A percentile compares a stretch with the other conserved stretches of the same genome.
Evolutionary conservation across 768 basidiomycete species (phyloP).

Genomic region (Fomitopsis pulvina): DNA sequence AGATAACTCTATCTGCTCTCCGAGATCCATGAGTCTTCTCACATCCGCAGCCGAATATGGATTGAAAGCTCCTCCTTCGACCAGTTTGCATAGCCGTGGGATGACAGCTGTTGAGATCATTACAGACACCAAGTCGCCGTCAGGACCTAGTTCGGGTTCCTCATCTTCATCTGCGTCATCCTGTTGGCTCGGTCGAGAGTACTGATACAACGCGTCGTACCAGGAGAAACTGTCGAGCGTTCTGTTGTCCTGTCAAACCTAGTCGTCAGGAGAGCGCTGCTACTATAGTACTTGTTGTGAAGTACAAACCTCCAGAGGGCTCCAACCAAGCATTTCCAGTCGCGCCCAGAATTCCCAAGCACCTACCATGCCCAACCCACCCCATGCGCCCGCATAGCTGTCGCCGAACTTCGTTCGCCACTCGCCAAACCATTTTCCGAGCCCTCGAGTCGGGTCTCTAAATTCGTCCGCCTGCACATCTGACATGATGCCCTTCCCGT

Average conservation of each 20-base stretch:
- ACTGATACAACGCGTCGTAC: slow-evolving; percentile 74
- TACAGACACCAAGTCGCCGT: slow-evolving; percentile 81
- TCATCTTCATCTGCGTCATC: slow-evolving; percentile 34
- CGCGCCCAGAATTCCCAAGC: slow-evolving; percentile 97
- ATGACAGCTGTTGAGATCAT: slow-evolving; percentile 84
- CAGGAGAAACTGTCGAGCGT: slow-evolving; percentile 78
- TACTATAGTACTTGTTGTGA: neutral
- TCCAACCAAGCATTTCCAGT: slow-evolving; percentile 82
- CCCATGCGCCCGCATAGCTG: slow-evolving; percentile 84
- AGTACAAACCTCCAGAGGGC: slow-evolving; percentile 66
- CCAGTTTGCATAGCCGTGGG: slow-evolving; percentile 62
- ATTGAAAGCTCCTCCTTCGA: slow-evolving; percentile 80
- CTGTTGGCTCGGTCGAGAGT: slow-evolving; percentile 46
- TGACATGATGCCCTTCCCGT: slow-evolving; percentile 53
- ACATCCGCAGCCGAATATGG: slow-evolving; percentile 67
- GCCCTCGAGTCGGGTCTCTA: slow-evolving; percentile 66
- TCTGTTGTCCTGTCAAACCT: slow-evolving; percentile 33
- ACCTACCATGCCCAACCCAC: slow-evolving; percentile 77
- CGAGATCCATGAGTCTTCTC: slow-evolving; percentile 59
- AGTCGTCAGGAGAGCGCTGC: neutral
- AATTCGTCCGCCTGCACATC: slow-evolving; percentile 88
- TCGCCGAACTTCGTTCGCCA: slow-evolving; percentile 80
- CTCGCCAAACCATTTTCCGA: slow-evolving; percentile 52
- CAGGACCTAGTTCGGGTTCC: slow-evolving; percentile 63
- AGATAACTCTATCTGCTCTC: slow-evolving; percentile 75